Conservation (phyloP, 345 rosid genomes). For the Acer saccharum region DNA sequence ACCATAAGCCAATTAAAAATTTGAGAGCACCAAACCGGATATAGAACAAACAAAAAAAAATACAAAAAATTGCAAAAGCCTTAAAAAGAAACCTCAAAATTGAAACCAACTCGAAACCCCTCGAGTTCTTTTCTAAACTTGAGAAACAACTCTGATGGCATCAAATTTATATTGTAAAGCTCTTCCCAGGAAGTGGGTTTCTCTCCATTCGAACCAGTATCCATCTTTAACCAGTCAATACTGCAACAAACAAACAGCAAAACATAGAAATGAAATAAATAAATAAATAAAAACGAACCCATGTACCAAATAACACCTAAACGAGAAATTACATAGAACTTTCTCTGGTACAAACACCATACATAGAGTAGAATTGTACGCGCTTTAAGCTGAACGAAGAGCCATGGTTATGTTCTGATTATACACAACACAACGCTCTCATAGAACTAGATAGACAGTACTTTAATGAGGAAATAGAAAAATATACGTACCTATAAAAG, state of each 20-base stretch:
- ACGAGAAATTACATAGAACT: too few relatives aligned
- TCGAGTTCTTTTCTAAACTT: conserved; percentile 87
- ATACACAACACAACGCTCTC: not conserved
- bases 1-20: not conserved
- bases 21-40: not conserved
- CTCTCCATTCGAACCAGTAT: conserved; percentile 41
- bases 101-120: conserved; percentile 85
- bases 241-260: conserved; percentile 12
- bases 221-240: conserved; percentile 36
- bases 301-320: not conserved
- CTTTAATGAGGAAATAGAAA: not conserved
- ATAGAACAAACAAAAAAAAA: not conserved
- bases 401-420: not conserved
- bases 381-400: not conserved
- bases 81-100: conserved; percentile 62
- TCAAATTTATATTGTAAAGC: conserved; percentile 63
- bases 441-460: not conserved
- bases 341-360: not conserved
- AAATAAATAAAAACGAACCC: not conserved
- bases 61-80: not conserved
- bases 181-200: conserved; percentile 89
- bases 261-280: not conserved
- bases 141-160: conserved; percentile 82
- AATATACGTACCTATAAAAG: not conserved
- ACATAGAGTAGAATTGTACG: not conserved